Percentiles rank a stretch among this genome's conserved stretches.
phyloP scores from a whole-genome alignment of 345 rosid genomes.

The Lenwebbia sp. region DNA sequence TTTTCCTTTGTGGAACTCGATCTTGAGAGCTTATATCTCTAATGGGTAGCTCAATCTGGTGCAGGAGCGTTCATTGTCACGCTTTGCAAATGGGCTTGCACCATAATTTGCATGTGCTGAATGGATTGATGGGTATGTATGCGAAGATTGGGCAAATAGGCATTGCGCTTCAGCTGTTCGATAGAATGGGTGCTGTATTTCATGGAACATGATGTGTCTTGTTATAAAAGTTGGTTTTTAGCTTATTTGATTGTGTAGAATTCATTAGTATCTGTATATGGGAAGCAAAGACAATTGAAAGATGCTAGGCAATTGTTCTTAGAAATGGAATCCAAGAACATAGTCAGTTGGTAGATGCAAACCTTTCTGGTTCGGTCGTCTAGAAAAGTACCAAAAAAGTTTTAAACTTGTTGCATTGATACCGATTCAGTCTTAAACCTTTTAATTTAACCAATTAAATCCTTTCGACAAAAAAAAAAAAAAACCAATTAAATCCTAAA shows the following conservation, averaged over 20 bases:
- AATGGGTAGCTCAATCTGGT: constrained; percentile 18
- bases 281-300: constrained; percentile 36
- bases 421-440: no score
- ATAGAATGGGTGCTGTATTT: constrained; percentile 19
- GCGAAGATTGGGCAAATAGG: constrained; percentile 28
- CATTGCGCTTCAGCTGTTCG: constrained; percentile 26
- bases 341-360: constrained; percentile 71
- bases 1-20: constrained; percentile 42
- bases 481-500: no score
- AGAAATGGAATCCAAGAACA: constrained; percentile 30
- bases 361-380: no score
- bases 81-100: constrained; percentile 36
- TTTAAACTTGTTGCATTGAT: no score
- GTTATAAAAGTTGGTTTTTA: constrained; percentile 48
- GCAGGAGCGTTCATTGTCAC: constrained; percentile 33
- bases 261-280: constrained; percentile 43
- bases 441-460: no score
- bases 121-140: constrained; percentile 55
- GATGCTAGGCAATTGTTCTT: constrained; percentile 30
- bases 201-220: constrained; percentile 36
- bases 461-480: no score
- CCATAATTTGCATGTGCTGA: constrained; percentile 33
- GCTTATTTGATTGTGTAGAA: constrained; percentile 40
- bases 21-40: constrained; percentile 36
- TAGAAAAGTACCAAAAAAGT: no score